Evolutionary conservation across 768 basidiomycete species (phyloP), one percentile per base, ranked within the genome.

Genomic region (Termitomyces sp.): DNA sequence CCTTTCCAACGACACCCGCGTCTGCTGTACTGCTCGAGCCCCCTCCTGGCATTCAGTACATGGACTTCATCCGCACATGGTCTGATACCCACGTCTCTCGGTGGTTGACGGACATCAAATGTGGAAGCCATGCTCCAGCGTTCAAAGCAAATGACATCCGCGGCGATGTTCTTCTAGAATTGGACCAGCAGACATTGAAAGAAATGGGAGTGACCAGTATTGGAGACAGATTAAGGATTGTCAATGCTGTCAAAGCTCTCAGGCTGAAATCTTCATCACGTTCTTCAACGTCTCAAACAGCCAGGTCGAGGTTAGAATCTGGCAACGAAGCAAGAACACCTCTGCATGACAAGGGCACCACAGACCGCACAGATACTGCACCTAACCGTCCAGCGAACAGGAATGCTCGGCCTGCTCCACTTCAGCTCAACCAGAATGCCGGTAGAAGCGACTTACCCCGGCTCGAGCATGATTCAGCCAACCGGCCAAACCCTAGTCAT

Each of bases 141-240:
- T 99, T 99, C 77, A 83, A 80, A 52, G 80, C 82, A 4, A 91
- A 96, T 76, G 96, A 99, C 70, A 96, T 99, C 67, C 78, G 93
- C 55, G 95, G 96, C 5, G 90, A 93, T 70, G 87, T 99, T 25
- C 76, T 99, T 17, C 81, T 98, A 54, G 97, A 99, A 64, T 77
- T 98, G 49, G 96, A 98, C 69, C 92, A 95, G 73, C 73, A 78
- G 7, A 89, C 87, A 2, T 76, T 99, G 54, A 92, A 88, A 71
- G 97, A 99, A 74, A 92, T 98, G 86, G 91, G 91, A 14, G 84
- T 99, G 34, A 68, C 80, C 37, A 93, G 89, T 73, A 89, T 99
- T 46, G 97, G 97, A 11, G 97, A 99, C 74, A 80, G 96, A 53
- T 85, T 98, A 8, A 83, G 93, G 69, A 90, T 99, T 54, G 69